Conservation (phyloP, 2,329 filamentous ascomycete species). For the Monascus ruber region DNA sequence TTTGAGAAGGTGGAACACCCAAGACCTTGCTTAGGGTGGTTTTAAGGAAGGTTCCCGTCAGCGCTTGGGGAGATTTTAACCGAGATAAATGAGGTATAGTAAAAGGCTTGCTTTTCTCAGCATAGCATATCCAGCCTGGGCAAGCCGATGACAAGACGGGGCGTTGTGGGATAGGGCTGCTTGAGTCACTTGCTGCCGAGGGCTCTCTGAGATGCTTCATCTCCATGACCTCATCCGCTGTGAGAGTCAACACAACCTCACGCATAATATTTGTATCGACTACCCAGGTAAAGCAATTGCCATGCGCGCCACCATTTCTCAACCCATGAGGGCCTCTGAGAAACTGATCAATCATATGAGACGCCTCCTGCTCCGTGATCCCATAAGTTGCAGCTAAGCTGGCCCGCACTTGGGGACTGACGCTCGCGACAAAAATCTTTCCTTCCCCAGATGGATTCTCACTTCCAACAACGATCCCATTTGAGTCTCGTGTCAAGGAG, state of each 20-base stretch:
- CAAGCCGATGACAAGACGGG: conserved; percentile 70
- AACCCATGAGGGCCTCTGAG: conserved; percentile 61
- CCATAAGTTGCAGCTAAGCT: conserved; percentile 77
- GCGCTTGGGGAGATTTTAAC: conserved; percentile 86
- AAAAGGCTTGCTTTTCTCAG: conserved; percentile 93
- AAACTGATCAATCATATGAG: conserved; percentile 71
- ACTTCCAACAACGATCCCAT: conserved; percentile 36
- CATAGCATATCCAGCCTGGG: conserved; percentile 97
- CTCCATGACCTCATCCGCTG: conserved; percentile 57
- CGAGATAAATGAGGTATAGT: conserved; percentile 82
- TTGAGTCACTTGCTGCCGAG: conserved; percentile 4
- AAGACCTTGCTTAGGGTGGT: conserved; percentile 64
- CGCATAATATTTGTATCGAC: conserved; percentile 78
- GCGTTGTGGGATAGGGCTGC: conserved; percentile 21
- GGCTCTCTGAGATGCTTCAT: conserved; percentile 13
- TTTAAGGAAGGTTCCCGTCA: conserved; percentile 84
- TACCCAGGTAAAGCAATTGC: conserved; percentile 76
- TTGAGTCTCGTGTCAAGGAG: conserved; percentile 9
- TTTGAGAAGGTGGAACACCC: conserved; percentile 61
- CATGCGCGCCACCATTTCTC: conserved; percentile 55
- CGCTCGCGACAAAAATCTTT: conserved; percentile 79
- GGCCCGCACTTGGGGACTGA: conserved; percentile 82
- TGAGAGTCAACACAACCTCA: conserved; percentile 70
- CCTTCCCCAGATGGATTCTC: conserved; percentile 32
- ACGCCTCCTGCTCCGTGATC: conserved; percentile 61